Evolutionary conservation across 1,284 basidiomycete species (phyloP), one percentile per base, ranked within the genome.

Genomic region (Trichosporon coremiiforme): DNA sequence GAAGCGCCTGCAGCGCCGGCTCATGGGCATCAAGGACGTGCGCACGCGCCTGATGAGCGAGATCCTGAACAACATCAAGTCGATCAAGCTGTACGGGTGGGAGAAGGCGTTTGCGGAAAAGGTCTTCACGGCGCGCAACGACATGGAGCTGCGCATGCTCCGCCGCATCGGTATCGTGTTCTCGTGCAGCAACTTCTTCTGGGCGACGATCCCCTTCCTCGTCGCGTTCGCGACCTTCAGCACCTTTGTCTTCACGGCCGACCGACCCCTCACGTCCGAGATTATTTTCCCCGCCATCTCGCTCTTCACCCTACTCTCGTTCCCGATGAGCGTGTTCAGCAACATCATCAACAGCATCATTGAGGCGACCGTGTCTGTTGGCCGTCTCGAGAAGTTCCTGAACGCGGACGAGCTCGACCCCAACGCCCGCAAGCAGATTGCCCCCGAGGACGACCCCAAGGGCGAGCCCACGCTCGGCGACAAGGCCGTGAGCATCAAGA

Each of bases 261-360:
- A 87, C 2, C 86, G 81, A 60, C 93, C 94, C 1, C 84, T 98
- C 4, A 98, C 95, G 0, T 89, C 92, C 1, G 94, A 97, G 77
- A 86, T 95, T 71, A 94, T 98, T 76, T 98, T 98, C 87, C 95
- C 95, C 3, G 90, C 94, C 0, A 94, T 98, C 67, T 91, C 93
- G 0, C 85, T 98, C 50, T 98, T 98, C 85, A 91, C 93, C 87
- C 87, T 98, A 0, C 85, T 98, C 88, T 90, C 75, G 92, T 97
- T 85, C 94, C 95, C 25, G 1, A 86, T 98, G 41, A 91, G 89
- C 1, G 94, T 96, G 64, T 82, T 86, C 68, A 77, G 79, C 66
- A 83, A 84, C 71, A 82, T 84, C 68, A 80, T 84, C 78, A 81
- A 79, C 77, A 77, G 76, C 69, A 82, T 83, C 74, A 83, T 83